phyloP scores from a whole-genome alignment of 2,329 filamentous ascomycete species.

The Graphilbum sp. region DNA sequence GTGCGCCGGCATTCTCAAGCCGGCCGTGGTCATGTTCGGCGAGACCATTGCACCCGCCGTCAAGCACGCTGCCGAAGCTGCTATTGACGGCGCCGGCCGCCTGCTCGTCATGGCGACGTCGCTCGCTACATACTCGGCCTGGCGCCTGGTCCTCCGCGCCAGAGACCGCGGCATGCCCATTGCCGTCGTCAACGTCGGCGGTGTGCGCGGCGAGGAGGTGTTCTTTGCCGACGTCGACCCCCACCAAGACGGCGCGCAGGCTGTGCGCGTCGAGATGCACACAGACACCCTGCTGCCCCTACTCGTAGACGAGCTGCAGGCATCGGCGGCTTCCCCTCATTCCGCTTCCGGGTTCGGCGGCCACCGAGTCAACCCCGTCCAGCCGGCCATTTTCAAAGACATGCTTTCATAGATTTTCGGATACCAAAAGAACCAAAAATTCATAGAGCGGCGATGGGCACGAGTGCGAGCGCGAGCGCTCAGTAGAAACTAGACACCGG shows the following conservation, averaged over 20 bases:
- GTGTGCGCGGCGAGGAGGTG: conserved; percentile 60
- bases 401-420: conserved; percentile 34
- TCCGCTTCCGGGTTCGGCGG: not conserved
- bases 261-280: conserved; percentile 39
- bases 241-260: conserved; percentile 30
- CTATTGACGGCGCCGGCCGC: conserved; percentile 59
- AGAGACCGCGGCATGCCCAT: conserved; percentile 72
- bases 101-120: conserved; percentile 77
- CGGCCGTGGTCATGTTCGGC: conserved; percentile 91
- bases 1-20: conserved; percentile 71
- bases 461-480: not conserved
- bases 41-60: conserved; percentile 60
- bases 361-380: conserved; percentile 9
- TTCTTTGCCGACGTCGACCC: conserved; percentile 46
- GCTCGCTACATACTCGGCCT: conserved; percentile 88
- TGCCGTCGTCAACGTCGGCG: conserved; percentile 76
- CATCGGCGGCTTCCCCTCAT: not conserved
- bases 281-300: conserved; percentile 41
- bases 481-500: conserved; percentile 10
- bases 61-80: conserved; percentile 61
- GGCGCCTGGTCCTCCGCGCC: conserved; percentile 72
- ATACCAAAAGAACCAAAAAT: too few species aligned
- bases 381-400: conserved; percentile 34
- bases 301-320: conserved; percentile 33
- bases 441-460: not conserved